Conservation (phyloP, 352 stramenopile species). For the Pythium utonaiense region DNA sequence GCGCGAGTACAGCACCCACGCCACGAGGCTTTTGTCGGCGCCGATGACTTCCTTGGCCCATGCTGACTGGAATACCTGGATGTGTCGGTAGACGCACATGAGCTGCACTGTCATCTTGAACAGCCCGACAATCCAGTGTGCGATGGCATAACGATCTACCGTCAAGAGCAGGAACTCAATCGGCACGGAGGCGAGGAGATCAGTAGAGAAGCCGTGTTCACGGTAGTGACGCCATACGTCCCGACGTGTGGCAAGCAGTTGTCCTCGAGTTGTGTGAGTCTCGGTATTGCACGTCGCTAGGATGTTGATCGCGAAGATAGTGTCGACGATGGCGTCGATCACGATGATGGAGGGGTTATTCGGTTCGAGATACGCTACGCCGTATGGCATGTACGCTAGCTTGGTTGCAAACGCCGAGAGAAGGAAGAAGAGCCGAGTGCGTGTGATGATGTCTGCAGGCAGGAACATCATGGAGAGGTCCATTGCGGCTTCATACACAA, state of each 20-base stretch:
- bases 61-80: constrained; percentile 33
- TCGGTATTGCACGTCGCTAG: constrained; percentile 43
- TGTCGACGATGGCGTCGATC: constrained; percentile 19
- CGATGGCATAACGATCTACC: constrained; percentile 7
- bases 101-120: constrained; percentile 25
- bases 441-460: constrained; percentile 21
- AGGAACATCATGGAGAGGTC: not conserved
- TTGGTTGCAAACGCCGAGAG: constrained; percentile 23
- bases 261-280: constrained; percentile 32
- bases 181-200: constrained; percentile 7
- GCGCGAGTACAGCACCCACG: constrained; percentile 45
- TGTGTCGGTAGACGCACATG: constrained; percentile 15
- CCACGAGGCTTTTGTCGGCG: constrained; percentile 31
- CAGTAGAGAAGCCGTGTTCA: constrained; percentile 13
- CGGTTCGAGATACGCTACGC: constrained; percentile 28
- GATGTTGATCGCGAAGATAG: constrained; percentile 35
- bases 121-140: constrained; percentile 3
- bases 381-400: constrained; percentile 33
- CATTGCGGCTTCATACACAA: not conserved
- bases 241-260: constrained; percentile 25
- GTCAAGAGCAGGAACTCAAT: not conserved
- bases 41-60: constrained; percentile 23
- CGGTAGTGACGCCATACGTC: constrained; percentile 40
- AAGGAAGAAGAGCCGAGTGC: constrained; percentile 24
- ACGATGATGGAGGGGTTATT: constrained; percentile 6